A percentile compares a stretch with the other conserved stretches of the same genome.
Evolutionary conservation across 2,329 filamentous ascomycete genomes (phyloP).

Genomic region (Coniochaeta sp.): DNA sequence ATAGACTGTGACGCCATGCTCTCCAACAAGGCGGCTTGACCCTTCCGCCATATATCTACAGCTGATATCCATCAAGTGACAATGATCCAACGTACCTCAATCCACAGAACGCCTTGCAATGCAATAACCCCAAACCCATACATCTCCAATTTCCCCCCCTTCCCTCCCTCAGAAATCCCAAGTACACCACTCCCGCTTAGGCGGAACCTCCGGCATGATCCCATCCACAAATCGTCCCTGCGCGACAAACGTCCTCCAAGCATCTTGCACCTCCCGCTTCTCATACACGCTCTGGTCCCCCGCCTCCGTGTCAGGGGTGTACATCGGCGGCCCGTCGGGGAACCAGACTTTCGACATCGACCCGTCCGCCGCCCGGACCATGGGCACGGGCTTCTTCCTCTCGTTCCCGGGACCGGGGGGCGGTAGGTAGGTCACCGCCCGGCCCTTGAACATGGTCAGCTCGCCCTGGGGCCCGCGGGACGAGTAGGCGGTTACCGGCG

Average conservation of each 20-base stretch:
- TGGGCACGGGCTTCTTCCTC: slow-evolving; percentile 27
- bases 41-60: neutral
- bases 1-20: neutral
- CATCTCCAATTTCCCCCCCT: neutral
- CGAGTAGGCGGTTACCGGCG: slow-evolving; percentile 19
- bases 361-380: slow-evolving; percentile 42
- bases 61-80: neutral
- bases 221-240: slow-evolving; percentile 63
- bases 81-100: neutral
- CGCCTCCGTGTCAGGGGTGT: slow-evolving; percentile 56
- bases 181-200: slow-evolving; percentile 64
- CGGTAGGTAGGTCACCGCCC: slow-evolving; percentile 20
- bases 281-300: slow-evolving; percentile 43
- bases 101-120: neutral
- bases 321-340: slow-evolving; percentile 58
- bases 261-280: slow-evolving; percentile 26
- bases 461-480: slow-evolving; percentile 13
- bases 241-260: slow-evolving; percentile 51
- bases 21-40: neutral
- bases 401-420: slow-evolving; percentile 33
- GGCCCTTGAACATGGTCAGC: slow-evolving; percentile 23
- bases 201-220: slow-evolving; percentile 69
- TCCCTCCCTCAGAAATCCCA: slow-evolving; percentile 55
- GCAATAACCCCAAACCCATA: too few relatives aligned
- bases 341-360: slow-evolving; percentile 63